Evolutionary conservation across 805 yeast species (phyloP).

Genomic region (Metschnikowia kofuensis): DNA sequence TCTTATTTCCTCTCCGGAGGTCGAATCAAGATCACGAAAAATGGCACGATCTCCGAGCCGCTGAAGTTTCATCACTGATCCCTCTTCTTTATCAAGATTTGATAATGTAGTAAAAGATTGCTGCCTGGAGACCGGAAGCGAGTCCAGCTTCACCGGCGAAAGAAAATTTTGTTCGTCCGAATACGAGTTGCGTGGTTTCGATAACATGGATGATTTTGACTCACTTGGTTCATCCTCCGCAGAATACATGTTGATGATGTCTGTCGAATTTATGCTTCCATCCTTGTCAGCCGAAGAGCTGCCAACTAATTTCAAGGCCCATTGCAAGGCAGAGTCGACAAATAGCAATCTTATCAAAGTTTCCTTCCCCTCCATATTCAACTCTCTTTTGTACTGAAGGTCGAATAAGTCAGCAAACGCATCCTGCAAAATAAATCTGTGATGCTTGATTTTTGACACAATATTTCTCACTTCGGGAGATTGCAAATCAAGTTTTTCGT

Average conservation of each 20-base stretch:
- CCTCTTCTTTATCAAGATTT: conserved; percentile 40
- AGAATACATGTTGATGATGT: conserved; percentile 14
- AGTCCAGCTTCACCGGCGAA: conserved; percentile 8
- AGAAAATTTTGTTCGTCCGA: conserved; percentile 5
- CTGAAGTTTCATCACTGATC: conserved; percentile 37
- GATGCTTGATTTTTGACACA: conserved; percentile 24
- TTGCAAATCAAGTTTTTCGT: conserved; percentile 29
- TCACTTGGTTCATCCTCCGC: conserved; percentile 26
- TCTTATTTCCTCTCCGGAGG: conserved; percentile 41
- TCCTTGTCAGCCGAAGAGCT: conserved; percentile 26
- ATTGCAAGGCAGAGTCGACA: conserved; percentile 66
- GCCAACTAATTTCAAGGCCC: conserved; percentile 46
- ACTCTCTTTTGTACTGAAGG: conserved; percentile 51
- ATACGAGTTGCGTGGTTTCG: conserved; percentile 3
- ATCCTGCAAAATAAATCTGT: conserved; percentile 29
- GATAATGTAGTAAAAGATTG: conserved; percentile 28
- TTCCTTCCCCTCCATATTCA: conserved; percentile 72
- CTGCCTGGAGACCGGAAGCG: conserved; percentile 15
- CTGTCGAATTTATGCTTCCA: conserved; percentile 10
- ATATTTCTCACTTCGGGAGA: conserved; percentile 31
- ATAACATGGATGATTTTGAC: conserved; percentile 3
- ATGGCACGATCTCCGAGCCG: conserved; percentile 17
- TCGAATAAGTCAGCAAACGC: conserved; percentile 52
- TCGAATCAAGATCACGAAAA: conserved; percentile 13
- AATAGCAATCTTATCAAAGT: conserved; percentile 64